These are phyloP conservation scores for Penium margaritaceum DNA, from an alignment of 139 green algal genomes.

Conservation along the genomic window DNA sequence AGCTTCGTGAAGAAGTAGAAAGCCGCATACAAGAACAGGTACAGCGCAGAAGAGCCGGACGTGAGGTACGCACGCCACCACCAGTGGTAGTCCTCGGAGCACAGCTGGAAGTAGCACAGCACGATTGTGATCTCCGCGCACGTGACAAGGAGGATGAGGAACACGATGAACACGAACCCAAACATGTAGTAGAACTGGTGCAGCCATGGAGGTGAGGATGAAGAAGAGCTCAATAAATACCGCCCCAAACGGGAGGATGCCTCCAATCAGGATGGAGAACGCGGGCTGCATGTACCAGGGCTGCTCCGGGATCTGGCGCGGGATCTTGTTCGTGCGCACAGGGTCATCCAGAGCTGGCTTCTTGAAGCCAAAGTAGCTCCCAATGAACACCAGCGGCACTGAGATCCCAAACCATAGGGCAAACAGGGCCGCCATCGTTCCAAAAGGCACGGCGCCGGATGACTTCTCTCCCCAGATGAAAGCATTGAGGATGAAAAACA, in stretches of 20 bases:
- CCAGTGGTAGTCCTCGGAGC: constrained; percentile 86
- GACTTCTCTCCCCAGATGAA: constrained; percentile 87
- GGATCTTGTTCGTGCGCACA: constrained; percentile 98
- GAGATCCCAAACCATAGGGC: constrained; percentile 97
- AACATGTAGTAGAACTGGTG: constrained; percentile 94
- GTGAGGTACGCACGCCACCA: constrained; percentile 93
- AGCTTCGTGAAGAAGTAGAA: constrained; percentile 98
- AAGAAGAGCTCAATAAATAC: constrained; percentile 99
- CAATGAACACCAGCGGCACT: constrained; percentile 88
- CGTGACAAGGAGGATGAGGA: constrained; percentile 91
- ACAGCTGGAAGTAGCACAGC: constrained; percentile 90
- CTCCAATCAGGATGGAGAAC: constrained; percentile 84
- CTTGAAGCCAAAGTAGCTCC: constrained; percentile 92
- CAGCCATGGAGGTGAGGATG: constrained; percentile 96
- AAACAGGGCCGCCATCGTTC: constrained; percentile 87
- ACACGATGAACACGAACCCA: constrained; percentile 93
- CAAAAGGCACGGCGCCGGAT: constrained; percentile 88
- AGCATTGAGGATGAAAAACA: constrained; percentile 90
- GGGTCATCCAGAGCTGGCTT: constrained; percentile 74
- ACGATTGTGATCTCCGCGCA: constrained; percentile 98
- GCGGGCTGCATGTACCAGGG: constrained; percentile 91
- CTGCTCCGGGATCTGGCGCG: constrained; percentile 91
- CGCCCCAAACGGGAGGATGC: constrained; percentile 94
- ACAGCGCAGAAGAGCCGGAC: constrained; percentile 77
- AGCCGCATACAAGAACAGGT: constrained; percentile 89